Evolutionary conservation across 116 monocot genomes (phyloP).

Genomic region (Cymodocea nodosa): DNA sequence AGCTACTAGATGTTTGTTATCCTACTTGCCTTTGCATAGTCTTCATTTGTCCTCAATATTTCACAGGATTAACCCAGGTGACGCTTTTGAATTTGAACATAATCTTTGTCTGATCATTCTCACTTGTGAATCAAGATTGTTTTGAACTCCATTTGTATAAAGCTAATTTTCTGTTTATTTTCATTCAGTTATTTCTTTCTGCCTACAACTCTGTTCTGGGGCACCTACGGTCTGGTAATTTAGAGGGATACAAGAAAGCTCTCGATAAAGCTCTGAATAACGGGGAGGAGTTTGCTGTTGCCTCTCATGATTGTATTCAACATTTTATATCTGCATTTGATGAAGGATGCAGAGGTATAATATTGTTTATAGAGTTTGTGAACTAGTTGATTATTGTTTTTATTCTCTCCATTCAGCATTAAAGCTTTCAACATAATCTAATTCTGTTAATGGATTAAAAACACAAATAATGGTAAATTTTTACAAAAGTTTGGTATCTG

Average conservation of each 20-base stretch:
- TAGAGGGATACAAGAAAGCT: constrained; percentile 60
- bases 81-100: too few relatives aligned
- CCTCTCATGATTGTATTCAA: constrained; percentile 44
- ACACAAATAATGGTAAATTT: too few relatives aligned
- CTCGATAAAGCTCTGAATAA: constrained; percentile 54
- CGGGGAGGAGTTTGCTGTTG: constrained; percentile 75
- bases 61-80: too few relatives aligned
- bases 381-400: neutral
- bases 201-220: constrained; percentile 67
- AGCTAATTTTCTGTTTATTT: neutral
- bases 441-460: neutral
- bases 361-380: neutral
- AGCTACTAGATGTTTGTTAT: too few relatives aligned
- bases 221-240: constrained; percentile 46
- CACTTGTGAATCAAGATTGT: too few relatives aligned
- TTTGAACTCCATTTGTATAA: neutral
- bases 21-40: too few relatives aligned
- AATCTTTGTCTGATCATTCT: too few relatives aligned
- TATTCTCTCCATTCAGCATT: neutral
- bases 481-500: too few relatives aligned
- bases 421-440: neutral
- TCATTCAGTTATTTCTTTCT: constrained; percentile 60
- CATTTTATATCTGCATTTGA: constrained; percentile 49
- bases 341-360: constrained; percentile 72
- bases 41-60: too few relatives aligned